phyloP scores from a whole-genome alignment of 2,329 filamentous ascomycete species.

The Coleophoma cylindrospora region DNA sequence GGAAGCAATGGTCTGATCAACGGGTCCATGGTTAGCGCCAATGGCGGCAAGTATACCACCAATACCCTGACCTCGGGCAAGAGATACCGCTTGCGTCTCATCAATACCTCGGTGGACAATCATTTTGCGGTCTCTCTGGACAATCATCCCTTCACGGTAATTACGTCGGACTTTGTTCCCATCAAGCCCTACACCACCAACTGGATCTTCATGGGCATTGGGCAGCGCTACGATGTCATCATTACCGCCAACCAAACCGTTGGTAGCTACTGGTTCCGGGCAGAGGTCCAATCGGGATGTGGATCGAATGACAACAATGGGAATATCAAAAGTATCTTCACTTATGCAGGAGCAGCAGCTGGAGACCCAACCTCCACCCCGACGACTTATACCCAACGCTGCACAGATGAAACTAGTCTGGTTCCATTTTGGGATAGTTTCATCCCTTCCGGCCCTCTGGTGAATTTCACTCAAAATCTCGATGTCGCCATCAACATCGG shows the following conservation, averaged over 20 bases:
- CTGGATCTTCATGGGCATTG: conserved; percentile 54
- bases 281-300: conserved; percentile 41
- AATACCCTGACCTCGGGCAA: conserved; percentile 12
- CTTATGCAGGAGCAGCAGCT: conserved; percentile 6
- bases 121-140: conserved; percentile 41
- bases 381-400: conserved; percentile 1
- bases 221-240: conserved; percentile 38
- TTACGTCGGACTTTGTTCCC: conserved; percentile 59
- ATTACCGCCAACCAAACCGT: conserved; percentile 40
- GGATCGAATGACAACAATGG: conserved; percentile 8
- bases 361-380: conserved; percentile 1
- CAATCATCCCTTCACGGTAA: conserved; percentile 48
- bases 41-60: conserved; percentile 8
- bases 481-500: neutral
- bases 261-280: conserved; percentile 44
- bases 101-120: conserved; percentile 38
- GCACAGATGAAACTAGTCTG: conserved; percentile 7
- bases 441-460: neutral
- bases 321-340: conserved; percentile 11
- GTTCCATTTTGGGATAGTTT: conserved; percentile 3
- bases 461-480: neutral
- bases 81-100: conserved; percentile 38
- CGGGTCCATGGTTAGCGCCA: conserved; percentile 27
- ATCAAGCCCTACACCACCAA: conserved; percentile 58
- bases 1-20: conserved; percentile 43